Evolutionary conservation across 2,329 filamentous ascomycete species (phyloP).

Genomic region (Diplodia seriata): DNA sequence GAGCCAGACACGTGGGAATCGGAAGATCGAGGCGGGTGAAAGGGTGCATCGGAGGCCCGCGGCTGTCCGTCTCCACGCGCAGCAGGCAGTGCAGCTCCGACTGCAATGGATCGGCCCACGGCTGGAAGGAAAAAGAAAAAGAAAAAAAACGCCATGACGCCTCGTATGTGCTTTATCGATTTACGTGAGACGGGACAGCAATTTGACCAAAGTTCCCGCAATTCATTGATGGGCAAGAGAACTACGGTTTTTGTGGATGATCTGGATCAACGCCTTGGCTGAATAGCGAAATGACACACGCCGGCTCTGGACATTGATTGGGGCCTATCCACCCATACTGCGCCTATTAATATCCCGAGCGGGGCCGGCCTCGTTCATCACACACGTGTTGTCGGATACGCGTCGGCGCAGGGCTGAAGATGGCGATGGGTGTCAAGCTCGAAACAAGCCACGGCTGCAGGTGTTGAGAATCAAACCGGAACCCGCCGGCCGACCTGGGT

Average conservation of each 20-base stretch:
- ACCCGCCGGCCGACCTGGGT: background rate
- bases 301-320: slow-evolving; percentile 7
- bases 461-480: slow-evolving; percentile 23
- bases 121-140: background rate
- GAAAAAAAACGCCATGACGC: background rate
- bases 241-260: background rate
- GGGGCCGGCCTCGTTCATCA: slow-evolving; percentile 22
- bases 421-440: slow-evolving; percentile 4
- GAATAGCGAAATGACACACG: slow-evolving; percentile 21
- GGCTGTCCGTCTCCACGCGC: too few species aligned
- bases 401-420: slow-evolving; percentile 20
- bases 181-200: slow-evolving; percentile 7
- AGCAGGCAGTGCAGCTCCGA: background rate
- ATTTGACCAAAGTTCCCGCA: slow-evolving; percentile 9
- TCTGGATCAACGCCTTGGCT: slow-evolving; percentile 25
- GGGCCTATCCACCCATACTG: background rate
- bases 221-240: slow-evolving; percentile 16
- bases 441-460: slow-evolving; percentile 10
- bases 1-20: slow-evolving; percentile 7
- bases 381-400: slow-evolving; percentile 17
- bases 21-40: slow-evolving; percentile 16
- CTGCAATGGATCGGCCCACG: slow-evolving; percentile 3
- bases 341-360: slow-evolving; percentile 20
- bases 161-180: slow-evolving; percentile 29
- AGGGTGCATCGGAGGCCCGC: slow-evolving; percentile 1